Base-by-base conservation (phyloP, 73 alveolate species). In the Tetrahymena malaccensis region DNA sequence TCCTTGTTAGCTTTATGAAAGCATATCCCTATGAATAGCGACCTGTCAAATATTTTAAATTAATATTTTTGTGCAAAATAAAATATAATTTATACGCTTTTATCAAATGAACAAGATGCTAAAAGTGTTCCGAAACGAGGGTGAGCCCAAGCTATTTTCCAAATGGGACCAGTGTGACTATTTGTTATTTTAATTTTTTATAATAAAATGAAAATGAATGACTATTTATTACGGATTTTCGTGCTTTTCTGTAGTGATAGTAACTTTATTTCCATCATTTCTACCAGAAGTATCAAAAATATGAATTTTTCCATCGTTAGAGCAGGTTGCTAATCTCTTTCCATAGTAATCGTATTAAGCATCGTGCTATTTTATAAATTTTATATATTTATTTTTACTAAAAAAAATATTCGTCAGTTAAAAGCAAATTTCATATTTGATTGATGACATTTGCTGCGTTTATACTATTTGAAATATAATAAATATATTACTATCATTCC, bases 31-130 rank as follows among this genome's bases (percentile, higher is more conserved):
- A 70, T 70, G 89, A 70, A 70, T 70, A n/a, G 89, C 89, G 31
- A 70, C 89, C 89, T 70, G 22, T 70, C 4, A 31, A 70, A 70
- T 70, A 19, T 19, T 70, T 70, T 15, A 21, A 50, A 21, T 21
- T 50, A 1, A 11, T 31, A 9, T 2, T 33, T 9, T 70, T 34
- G 22, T 70, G n/a, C n/a, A 2, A 9, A 70, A 19, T n/a, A 9
- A 27, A n/a, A 70, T 70, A 70, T 8, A 12, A 97, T 50, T 93
- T 85, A 94, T 11, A 97, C 95, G 4, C 97, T 95, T 95, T 97
- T 96, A 85, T 97, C 98, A 55, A 95, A 96, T 22, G 98, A 96
- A 58, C 98, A 97, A 31, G 98, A 94, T 55, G 98, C 98, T 35
- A 97, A 93, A n/a, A 96, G 34, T 37, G 93, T 96, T 27, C 98